Percentiles rank a stretch among this genome's conserved stretches.
Conservation (phyloP, 768 basidiomycete genomes). For the Chlorophyllum brunneum region DNA sequence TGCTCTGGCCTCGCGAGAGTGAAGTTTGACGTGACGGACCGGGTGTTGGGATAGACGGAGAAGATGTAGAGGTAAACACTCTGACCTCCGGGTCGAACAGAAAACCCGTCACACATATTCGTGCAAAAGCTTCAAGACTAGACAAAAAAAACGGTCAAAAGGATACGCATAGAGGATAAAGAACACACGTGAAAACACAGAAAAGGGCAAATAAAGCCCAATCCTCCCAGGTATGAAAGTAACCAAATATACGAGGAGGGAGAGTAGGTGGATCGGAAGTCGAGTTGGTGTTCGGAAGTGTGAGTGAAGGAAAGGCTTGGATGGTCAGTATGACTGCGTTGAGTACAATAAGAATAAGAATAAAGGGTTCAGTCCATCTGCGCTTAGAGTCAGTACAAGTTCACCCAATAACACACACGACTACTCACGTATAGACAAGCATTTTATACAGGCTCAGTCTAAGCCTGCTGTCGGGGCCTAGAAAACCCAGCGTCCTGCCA, state of each 20-base stretch:
- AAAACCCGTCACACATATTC: slow-evolving; percentile 88
- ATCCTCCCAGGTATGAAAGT: slow-evolving; percentile 90
- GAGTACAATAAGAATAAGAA: slow-evolving; percentile 78
- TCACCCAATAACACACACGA: slow-evolving; percentile 5
- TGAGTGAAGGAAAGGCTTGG: slow-evolving; percentile 66
- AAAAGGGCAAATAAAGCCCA: slow-evolving; percentile 82
- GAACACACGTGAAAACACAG: slow-evolving; percentile 75
- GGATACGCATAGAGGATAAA: neutral
- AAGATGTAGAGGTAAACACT: slow-evolving; percentile 29
- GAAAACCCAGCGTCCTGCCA: slow-evolving; percentile 73
- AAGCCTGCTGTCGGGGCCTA: slow-evolving; percentile 65
- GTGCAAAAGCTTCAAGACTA: slow-evolving; percentile 81
- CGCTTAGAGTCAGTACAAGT: neutral
- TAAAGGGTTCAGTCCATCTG: slow-evolving; percentile 84
- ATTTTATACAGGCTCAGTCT: slow-evolving; percentile 64
- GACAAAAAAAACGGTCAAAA: slow-evolving; percentile 14
- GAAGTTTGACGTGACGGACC: slow-evolving; percentile 30
- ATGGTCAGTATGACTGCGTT: slow-evolving; percentile 80
- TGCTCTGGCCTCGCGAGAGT: slow-evolving; percentile 40
- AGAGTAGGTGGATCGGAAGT: slow-evolving; percentile 34
- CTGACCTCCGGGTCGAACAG: slow-evolving; percentile 79
- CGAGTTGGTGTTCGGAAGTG: no score
- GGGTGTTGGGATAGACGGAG: slow-evolving; percentile 25
- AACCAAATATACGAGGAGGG: slow-evolving; percentile 51
- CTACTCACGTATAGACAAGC: slow-evolving; percentile 66